Base-by-base conservation (phyloP, 768 basidiomycete species). In the Phylloporus arenicola region DNA sequence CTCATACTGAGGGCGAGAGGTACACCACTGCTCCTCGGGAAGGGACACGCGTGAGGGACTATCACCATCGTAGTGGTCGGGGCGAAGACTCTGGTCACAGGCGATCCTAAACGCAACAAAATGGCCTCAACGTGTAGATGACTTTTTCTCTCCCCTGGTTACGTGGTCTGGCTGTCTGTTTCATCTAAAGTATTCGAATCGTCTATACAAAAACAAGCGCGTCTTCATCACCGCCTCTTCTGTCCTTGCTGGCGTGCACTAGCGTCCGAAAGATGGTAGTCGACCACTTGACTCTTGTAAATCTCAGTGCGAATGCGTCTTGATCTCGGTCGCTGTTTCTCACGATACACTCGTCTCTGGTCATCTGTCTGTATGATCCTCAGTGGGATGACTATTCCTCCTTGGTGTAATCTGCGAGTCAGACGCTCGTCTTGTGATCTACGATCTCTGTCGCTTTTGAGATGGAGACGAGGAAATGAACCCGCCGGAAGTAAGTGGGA, bases 21-120 rank as follows among this genome's bases (percentile, higher is more conserved):
- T 81, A 84, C 56, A 50, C 77, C 65, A 71, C 70, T 48, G 57
- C 65, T 40, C 57, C 64, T 30, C 60, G 70, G 27, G 61, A 65
- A 54, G 56, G 60, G 43, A 61, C 62, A 12, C 64, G 68, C 34
- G 55, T 60, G 49, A 65, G 75, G 52, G 75, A 76, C 58, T 76
- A 75, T 53, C 60, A 69, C 38, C 71, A 69, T 44, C 71, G 72
- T 34, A 68, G 66, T 12, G 52, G 43, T 31, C 65, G 63, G 17
- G 72, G 67, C 35, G 60, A 65, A 30, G 70, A 65, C 19, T 47
- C 59, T 48, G 59, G 62, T 12, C 57, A 68, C 42, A 66, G 64
- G 57, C 55, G 68, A 48, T 48, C 57, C 33, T 69, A 29, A 66
- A 9, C 35, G 11, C 22, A 22, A 41, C 45, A 31, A 57, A 62